Base-by-base conservation (phyloP, 1,139 yeast species). In the Magnusiomyces ingens region DNA sequence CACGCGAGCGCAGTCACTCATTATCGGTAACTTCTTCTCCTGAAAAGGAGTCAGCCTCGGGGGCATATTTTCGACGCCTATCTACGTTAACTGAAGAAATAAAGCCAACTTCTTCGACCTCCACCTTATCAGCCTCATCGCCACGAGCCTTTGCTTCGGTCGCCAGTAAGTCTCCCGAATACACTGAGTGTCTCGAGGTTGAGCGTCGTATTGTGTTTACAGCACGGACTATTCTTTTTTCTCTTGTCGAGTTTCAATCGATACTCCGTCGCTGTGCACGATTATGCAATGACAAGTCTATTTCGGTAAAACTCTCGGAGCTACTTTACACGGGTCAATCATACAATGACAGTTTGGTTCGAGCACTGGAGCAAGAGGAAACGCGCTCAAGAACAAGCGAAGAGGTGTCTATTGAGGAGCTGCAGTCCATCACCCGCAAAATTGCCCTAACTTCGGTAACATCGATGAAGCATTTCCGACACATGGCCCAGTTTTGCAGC, bases 61-160 rank as follows among this genome's bases (percentile, higher is more conserved):
- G 82, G 15, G 90, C 88, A 40, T 85, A 84, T 64, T 84, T 85
- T 64, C 75, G 85, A 60, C 74, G 94, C 56, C 68, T 85, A 49
- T 84, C 93, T 1, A 82, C 86, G 0, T 68, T 85, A 76, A 73
- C 53, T 77, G 77, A n/a, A 45, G 55, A 53, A 52, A 53, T 50
- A 52, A 57, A 53, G 45, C 51, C 55, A 10, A 43, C 37, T 17
- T 40, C 53, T 18, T 47, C 54, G 10, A 40, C 36, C 17, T 40
- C 50, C 26, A 42, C 37, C 43, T 40, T 36, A 22, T 8, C 35
- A 22, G 36, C 42, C 13, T 40, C 47, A 41, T 19, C 35, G 13
- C 22, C 19, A 6, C 32, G 4, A 26, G 32, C 32, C 8, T 26
- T 26, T 26, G 32, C 32, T 8, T 26, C 32, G 8, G 32, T 21